Conservation (phyloP, 768 basidiomycete species). For the Ramaria sp. region DNA sequence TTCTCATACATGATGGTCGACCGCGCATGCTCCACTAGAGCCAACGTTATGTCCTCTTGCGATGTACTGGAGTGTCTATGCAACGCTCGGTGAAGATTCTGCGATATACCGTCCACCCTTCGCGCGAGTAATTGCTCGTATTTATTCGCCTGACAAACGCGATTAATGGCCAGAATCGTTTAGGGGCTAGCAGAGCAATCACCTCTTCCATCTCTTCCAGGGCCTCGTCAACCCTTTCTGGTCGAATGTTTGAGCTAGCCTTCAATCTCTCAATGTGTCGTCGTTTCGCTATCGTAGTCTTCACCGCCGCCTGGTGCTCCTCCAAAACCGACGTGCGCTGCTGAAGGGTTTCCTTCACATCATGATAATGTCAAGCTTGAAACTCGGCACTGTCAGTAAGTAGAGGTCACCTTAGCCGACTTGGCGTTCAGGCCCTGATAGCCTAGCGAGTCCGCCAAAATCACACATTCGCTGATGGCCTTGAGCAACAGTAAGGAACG, state of each 20-base stretch:
- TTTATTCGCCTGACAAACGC: slow-evolving; percentile 65
- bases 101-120: slow-evolving; percentile 88
- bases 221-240: slow-evolving; percentile 83
- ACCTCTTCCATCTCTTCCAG: slow-evolving; percentile 92
- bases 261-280: slow-evolving; percentile 84
- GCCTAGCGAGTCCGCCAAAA: slow-evolving; percentile 89
- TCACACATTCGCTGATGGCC: slow-evolving; percentile 88
- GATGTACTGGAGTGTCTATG: slow-evolving; percentile 76
- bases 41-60: slow-evolving; percentile 83
- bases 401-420: slow-evolving; percentile 56
- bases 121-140: slow-evolving; percentile 78
- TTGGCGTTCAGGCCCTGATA: slow-evolving; percentile 97
- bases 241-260: slow-evolving; percentile 73
- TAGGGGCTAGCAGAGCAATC: slow-evolving; percentile 9
- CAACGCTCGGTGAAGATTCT: slow-evolving; percentile 82
- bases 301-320: slow-evolving; percentile 89
- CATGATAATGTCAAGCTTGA: neutral
- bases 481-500: slow-evolving; percentile 23
- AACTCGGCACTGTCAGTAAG: neutral
- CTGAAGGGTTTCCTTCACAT: slow-evolving; percentile 56
- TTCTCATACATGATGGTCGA: slow-evolving; percentile 88
- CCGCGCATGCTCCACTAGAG: slow-evolving; percentile 87
- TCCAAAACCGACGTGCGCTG: slow-evolving; percentile 88
- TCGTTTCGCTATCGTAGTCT: slow-evolving; percentile 86
- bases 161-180: neutral